phyloP scores from a whole-genome alignment of 495 filamentous ascomycete genomes.

The Podospora fimiseda region DNA sequence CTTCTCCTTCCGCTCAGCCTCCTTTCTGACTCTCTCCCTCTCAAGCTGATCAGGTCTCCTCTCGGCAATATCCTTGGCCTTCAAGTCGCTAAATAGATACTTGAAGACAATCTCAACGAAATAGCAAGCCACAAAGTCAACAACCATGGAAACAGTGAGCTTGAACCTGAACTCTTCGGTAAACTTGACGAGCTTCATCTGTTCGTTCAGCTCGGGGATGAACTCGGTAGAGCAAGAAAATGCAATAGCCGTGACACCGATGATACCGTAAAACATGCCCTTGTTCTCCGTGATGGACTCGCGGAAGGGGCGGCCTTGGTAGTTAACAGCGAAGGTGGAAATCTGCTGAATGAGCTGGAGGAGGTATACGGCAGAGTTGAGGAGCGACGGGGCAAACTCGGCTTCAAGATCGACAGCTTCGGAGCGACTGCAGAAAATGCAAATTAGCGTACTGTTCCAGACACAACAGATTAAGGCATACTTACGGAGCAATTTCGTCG shows the following conservation, averaged over 20 bases:
- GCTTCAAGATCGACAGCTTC: conserved; percentile 83
- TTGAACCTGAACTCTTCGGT: conserved; percentile 80
- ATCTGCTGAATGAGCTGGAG: conserved; percentile 98
- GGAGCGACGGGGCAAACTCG: conserved; percentile 87
- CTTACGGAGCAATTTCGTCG: conserved; percentile 73
- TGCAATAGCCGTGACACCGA: conserved; percentile 80
- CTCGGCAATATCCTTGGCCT: conserved; percentile 87
- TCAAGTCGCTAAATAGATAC: conserved; percentile 80
- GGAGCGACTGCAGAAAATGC: conserved; percentile 49
- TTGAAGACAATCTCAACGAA: conserved; percentile 85
- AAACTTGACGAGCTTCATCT: conserved; percentile 91
- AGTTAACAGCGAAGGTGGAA: conserved; percentile 98
- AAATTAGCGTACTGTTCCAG: conserved; percentile 16
- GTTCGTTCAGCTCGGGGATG: conserved; percentile 89
- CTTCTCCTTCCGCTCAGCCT: conserved; percentile 51
- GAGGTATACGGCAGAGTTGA: conserved; percentile 96
- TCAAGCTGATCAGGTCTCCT: conserved; percentile 83
- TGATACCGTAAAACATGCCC: conserved; percentile 95
- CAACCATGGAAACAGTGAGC: conserved; percentile 75
- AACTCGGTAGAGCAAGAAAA: conserved; percentile 97
- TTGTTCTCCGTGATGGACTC: conserved; percentile 92
- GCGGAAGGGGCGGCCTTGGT: conserved; percentile 96
- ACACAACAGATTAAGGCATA: conserved; percentile 14
- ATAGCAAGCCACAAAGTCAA: conserved; percentile 88
- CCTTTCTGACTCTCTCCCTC: conserved; percentile 61